A percentile compares a stretch with the other conserved stretches of the same genome.
Evolutionary conservation across 73 alveolate genomes (phyloP).

Genomic region (Breviolum minutum): DNA sequence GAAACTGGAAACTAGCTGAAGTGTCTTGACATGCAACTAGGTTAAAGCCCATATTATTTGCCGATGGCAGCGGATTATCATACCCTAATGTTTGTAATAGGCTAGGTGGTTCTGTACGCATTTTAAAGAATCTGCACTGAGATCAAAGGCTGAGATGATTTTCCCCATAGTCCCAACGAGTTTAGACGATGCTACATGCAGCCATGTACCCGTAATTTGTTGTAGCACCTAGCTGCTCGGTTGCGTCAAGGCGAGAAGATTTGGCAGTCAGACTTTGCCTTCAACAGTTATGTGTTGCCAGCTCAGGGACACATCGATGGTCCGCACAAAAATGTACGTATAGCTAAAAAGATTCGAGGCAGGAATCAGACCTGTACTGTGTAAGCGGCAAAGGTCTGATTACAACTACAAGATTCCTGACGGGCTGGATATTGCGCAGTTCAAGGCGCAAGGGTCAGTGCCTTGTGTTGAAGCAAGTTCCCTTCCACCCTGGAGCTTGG

Average conservation of each 20-base stretch:
- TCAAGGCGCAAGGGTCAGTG: conserved; percentile 84
- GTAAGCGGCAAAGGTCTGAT: conserved; percentile 74
- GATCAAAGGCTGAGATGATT: too few species aligned
- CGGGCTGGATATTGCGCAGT: conserved; percentile 97
- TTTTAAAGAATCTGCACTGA: too few species aligned
- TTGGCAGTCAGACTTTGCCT: conserved; percentile 95
- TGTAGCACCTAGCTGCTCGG: neutral
- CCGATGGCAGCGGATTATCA: too few species aligned
- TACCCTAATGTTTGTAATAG: too few species aligned
- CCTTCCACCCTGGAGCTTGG: neutral
- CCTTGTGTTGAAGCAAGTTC: neutral
- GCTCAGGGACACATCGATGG: neutral
- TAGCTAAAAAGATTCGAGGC: too few species aligned
- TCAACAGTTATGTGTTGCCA: conserved; percentile 75
- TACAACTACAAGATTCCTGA: conserved; percentile 99
- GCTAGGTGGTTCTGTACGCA: too few species aligned
- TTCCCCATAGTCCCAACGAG: neutral
- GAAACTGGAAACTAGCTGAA: too few species aligned
- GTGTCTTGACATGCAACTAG: too few species aligned
- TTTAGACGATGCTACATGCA: neutral
- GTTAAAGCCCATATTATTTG: too few species aligned
- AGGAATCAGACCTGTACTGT: neutral
- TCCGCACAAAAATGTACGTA: neutral
- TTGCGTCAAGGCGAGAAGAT: conserved; percentile 87
- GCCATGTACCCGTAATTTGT: too few species aligned